Percentiles rank a stretch among this genome's conserved stretches.
Conservation (phyloP, 176 grass and related monocot species). For the Hyparrhenia diplandra region DNA sequence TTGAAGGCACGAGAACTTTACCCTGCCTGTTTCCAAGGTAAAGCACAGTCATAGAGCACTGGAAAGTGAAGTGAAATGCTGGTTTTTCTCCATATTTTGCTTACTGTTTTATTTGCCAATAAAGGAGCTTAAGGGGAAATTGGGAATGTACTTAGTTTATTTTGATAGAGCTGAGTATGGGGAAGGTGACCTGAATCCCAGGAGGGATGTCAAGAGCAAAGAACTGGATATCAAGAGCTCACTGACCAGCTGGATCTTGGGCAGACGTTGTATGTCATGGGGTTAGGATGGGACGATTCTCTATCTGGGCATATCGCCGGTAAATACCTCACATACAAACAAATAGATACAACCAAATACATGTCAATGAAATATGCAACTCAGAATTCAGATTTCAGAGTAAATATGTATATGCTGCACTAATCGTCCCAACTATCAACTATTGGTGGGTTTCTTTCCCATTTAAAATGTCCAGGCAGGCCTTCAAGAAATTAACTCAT, state of each 20-base stretch:
- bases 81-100: neutral
- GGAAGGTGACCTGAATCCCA: constrained; percentile 69
- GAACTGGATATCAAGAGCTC: constrained; percentile 67
- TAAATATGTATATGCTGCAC: constrained; percentile 6
- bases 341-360: neutral
- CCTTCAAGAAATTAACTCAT: constrained; percentile 47
- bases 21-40: constrained; percentile 49
- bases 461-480: constrained; percentile 41
- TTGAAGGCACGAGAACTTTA: constrained; percentile 56
- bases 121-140: constrained; percentile 59
- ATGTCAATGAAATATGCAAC: neutral
- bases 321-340: constrained; percentile 72
- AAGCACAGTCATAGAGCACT: neutral
- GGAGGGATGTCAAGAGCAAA: constrained; percentile 48
- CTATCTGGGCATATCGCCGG: constrained; percentile 60
- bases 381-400: constrained; percentile 6
- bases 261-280: constrained; percentile 56
- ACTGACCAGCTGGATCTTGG: constrained; percentile 59
- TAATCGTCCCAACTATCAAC: constrained; percentile 61
- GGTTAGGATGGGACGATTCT: constrained; percentile 63
- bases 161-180: constrained; percentile 75
- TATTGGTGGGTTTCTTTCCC: constrained; percentile 80
- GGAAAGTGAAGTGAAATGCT: neutral
- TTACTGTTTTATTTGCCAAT: constrained; percentile 15
- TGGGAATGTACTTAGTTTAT: constrained; percentile 57